Evolutionary conservation across 192 early-diverging fungal genomes (phyloP), one percentile per base, ranked within the genome.

Genomic region (Pilaira anomala): DNA sequence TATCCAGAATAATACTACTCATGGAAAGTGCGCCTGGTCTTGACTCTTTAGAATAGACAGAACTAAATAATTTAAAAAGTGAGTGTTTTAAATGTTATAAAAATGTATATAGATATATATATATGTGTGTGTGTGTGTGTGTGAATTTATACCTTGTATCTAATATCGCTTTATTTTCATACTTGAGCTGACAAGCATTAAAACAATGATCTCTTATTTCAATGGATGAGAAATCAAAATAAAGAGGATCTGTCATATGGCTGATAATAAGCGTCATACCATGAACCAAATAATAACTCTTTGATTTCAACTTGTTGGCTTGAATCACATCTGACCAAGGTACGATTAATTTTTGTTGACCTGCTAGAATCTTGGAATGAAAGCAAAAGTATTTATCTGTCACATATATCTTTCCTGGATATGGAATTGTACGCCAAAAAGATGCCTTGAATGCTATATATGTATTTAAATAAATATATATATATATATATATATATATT

Each of bases 371-470:
- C 42, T 71, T 78, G 7, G 83, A 82, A 48, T 79, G 78, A 70
- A 83, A 88, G 60, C 85, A 88, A 19, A 88, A 18, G 53, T 84
- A 84, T 56, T 83, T 75, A n/a, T 69, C 69, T 2, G 87, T 84
- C n/a, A 88, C 52, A 48, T 86, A 87, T 2, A 87, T 50, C 41
- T 76, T 76, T 29, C 87, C 87, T 45, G 80, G 75, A 16, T 77
- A 67, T 2, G 84, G 87, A 19, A 87, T 13, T 25, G 74, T 67
- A 12, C 78, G 64, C 42, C 80, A 63, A 14, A 86, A 62, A 18
- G 76, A 81, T 8, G 44, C 36, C 25, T 55, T 56, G 22, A 52
- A 76, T 69, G 19, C 74, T 67, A 58, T 77, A 72, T 12, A 74
- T 59, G n/a, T 69, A 16, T 22, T 21, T 54, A 46, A 49, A 28